Conservation (phyloP, 345 rosid genomes). For the Cardamine chenopodiifolia region DNA sequence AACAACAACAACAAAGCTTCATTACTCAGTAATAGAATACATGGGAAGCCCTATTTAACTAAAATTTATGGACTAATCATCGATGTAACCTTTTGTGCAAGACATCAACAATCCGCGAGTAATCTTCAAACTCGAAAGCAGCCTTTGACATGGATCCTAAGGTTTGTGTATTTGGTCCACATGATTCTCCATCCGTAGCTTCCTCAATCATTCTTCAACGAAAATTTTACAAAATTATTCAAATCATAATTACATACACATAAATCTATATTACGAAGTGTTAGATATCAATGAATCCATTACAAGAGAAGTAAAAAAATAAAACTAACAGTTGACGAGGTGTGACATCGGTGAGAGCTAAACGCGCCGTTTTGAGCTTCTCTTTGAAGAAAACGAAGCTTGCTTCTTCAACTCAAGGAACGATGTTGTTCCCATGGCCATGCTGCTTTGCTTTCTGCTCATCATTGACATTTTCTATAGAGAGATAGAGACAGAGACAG, state of each 20-base stretch:
- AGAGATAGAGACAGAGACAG: conserved; percentile 9
- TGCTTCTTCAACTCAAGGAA: conserved; percentile 83
- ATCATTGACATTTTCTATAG: conserved; percentile 50
- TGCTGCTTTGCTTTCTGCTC: conserved; percentile 51
- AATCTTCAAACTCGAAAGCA: conserved; percentile 93
- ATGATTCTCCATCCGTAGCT: conserved; percentile 65
- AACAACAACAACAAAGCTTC: neutral
- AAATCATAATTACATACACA: neutral
- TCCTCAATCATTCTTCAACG: conserved; percentile 77
- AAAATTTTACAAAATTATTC: neutral
- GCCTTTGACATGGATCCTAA: conserved; percentile 78
- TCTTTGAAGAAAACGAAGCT: conserved; percentile 93
- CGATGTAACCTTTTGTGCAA: conserved; percentile 74
- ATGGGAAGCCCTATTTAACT: neutral
- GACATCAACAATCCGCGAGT: conserved; percentile 71
- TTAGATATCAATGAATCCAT: neutral
- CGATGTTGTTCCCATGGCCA: conserved; percentile 54
- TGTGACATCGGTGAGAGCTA: conserved; percentile 89
- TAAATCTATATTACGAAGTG: neutral
- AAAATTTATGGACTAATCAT: neutral
- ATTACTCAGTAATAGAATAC: neutral
- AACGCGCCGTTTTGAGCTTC: conserved; percentile 85
- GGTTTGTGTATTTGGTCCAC: conserved; percentile 66
- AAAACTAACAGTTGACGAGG: conserved; percentile 51
- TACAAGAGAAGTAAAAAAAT: neutral